Evolutionary conservation across 2,329 filamentous ascomycete genomes (phyloP), one percentile per base, ranked within the genome.

Genomic region (Claviceps sp.): DNA sequence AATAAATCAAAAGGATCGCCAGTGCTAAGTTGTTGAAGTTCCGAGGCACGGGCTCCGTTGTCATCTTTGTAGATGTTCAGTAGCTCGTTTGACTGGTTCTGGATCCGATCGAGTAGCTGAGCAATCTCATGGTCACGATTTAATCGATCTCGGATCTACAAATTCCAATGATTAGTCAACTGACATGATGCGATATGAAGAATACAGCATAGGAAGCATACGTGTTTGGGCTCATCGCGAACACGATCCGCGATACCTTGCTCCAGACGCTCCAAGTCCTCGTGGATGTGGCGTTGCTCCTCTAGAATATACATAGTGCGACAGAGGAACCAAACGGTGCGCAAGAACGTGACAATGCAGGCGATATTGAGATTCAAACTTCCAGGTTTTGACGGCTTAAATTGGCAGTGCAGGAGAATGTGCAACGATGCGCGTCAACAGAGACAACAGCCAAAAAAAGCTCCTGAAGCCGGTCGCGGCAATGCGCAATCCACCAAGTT

Each of bases 191-290:
- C 40, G 16, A 22, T 7, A 46, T 9, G 23, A 9, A 45, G 16
- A 29, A n/a, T 23, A 17, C 37, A 45, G 17, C 11, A 16, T 38
- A 34, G 49, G 17, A 11, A 50, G 74, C 82, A 67, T 73, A 90
- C 88, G 67, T 91, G 86, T 69, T 85, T 87, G 45, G 91, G 90
- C 57, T 97, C 89, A 58, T 96, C 88, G 56, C 82, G 77, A 54
- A 94, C 80, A 62, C 90, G 86, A 71, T 97, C 90, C 51, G 88
- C 85, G 61, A 96, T 85, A 50, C 87, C 93, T 67, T 95, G 88
- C 71, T 98, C 93, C 54, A 98, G 79, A 57, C 93, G 84, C 76
- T 98, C 93, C 49, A 98, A 74, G 70, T 98, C 93, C 79, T 98
- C 93, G 61, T 96, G 90, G 61, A 96, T 80, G 62, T 88, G 89